Evolutionary conservation across 2,329 filamentous ascomycete species (phyloP).

Genomic region (Didymosphaeria variabile): DNA sequence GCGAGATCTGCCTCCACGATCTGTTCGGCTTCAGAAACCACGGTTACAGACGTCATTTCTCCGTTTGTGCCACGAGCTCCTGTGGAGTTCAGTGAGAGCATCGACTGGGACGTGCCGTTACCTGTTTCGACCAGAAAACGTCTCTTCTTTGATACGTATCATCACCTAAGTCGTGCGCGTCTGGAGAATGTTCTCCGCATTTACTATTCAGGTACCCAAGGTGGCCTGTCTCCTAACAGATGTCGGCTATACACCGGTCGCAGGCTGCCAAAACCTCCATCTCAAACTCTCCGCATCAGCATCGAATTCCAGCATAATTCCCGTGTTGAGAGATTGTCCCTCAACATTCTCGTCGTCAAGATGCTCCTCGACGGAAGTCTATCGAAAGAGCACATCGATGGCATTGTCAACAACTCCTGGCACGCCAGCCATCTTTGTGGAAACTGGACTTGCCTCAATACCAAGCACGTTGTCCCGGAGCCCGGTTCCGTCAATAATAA

Average conservation of each 20-base stretch:
- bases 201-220: not conserved
- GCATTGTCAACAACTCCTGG: constrained; percentile 22
- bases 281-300: not conserved
- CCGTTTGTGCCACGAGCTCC: not conserved
- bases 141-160: not conserved
- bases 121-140: not conserved
- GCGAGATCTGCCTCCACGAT: not conserved
- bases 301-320: constrained; percentile 11
- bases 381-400: constrained; percentile 17
- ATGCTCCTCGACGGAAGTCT: constrained; percentile 20
- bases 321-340: not conserved
- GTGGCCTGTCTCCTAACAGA: not conserved
- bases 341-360: constrained; percentile 18
- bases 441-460: constrained; percentile 29
- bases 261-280: not conserved
- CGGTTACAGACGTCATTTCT: not conserved
- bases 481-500: not conserved
- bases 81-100: not conserved
- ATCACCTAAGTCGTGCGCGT: not conserved
- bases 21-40: not conserved
- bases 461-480: constrained; percentile 20
- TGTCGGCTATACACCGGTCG: constrained; percentile 21
- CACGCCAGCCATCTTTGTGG: constrained; percentile 28
- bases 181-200: not conserved
- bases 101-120: not conserved